phyloP scores from a whole-genome alignment of 208 protist genomes.

The Trypanosoma mega region DNA sequence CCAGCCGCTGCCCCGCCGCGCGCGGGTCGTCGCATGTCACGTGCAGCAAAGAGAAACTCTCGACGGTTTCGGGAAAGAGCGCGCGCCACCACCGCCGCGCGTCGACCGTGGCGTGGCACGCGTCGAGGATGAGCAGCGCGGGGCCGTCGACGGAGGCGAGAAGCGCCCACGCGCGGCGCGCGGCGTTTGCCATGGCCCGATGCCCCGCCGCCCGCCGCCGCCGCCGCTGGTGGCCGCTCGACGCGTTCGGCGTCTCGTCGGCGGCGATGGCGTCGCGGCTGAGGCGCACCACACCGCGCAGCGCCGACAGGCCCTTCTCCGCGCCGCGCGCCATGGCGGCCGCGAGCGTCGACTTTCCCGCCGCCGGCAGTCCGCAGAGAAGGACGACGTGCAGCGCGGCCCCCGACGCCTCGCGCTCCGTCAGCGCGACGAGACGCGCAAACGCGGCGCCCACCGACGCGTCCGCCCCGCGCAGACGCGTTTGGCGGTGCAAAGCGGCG shows the following conservation, averaged over 20 bases:
- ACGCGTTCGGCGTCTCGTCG: conserved; percentile 29
- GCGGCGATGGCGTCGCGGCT: conserved; percentile 52
- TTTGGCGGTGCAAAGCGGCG: conserved; percentile 21
- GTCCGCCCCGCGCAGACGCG: conserved; percentile 38
- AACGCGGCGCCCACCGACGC: conserved; percentile 44
- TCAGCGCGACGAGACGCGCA: conserved; percentile 32
- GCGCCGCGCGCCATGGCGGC: conserved; percentile 13
- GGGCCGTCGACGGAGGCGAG: conserved; percentile 38
- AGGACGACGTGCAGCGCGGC: conserved; percentile 54
- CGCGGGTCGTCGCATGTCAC: conserved; percentile 47
- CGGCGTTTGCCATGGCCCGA: conserved; percentile 2
- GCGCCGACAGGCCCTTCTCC: conserved; percentile 19
- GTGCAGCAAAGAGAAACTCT: conserved; percentile 40
- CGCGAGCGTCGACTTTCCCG: conserved; percentile 63
- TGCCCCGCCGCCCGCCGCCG: conserved; percentile 26
- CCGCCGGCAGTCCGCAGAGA: conserved; percentile 68
- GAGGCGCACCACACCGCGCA: conserved; percentile 49
- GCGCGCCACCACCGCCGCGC: conserved; percentile 23
- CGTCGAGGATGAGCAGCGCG: conserved; percentile 71
- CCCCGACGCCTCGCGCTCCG: conserved; percentile 25
- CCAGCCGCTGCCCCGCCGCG: conserved; percentile 35
- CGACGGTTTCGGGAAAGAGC: conserved; percentile 12
- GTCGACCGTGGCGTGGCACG: conserved; percentile 55
- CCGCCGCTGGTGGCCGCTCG: conserved; percentile 70
- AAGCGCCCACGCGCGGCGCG: conserved; percentile 24